Conservation (phyloP, 495 filamentous ascomycete species). For the Xylaria grammica region DNA sequence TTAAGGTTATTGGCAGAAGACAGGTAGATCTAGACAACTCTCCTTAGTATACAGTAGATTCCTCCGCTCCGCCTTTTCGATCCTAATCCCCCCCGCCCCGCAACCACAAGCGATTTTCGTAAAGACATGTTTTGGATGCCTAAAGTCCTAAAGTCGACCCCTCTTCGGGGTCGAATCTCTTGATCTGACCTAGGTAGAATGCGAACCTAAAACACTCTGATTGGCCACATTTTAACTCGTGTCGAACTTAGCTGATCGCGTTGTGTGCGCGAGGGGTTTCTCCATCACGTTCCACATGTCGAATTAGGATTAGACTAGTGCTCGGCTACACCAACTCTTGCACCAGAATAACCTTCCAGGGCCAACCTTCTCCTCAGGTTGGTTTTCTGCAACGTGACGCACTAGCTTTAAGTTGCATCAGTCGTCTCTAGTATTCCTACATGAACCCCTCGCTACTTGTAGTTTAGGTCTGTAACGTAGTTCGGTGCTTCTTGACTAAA, state of each 20-base stretch:
- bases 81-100: not conserved
- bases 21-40: not conserved
- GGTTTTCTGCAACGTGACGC: conserved; percentile 21
- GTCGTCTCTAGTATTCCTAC: not conserved
- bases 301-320: too few species aligned
- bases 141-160: not conserved
- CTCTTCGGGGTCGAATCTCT: too few species aligned
- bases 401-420: not conserved
- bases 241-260: too few species aligned
- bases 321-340: too few species aligned
- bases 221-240: too few species aligned
- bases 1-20: conserved; percentile 7
- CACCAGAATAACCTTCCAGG: too few species aligned
- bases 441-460: conserved; percentile 9
- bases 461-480: conserved; percentile 9
- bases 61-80: conserved; percentile 8
- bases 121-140: not conserved
- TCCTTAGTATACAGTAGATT: not conserved
- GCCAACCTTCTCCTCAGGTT: not conserved
- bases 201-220: too few species aligned
- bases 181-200: too few species aligned
- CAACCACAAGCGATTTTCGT: conserved; percentile 5
- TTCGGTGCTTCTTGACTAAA: conserved; percentile 4
- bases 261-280: too few species aligned
- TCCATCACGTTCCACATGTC: too few species aligned